These are phyloP conservation scores for Nymphaea thermarum DNA, from an alignment of 164 flowering plant genomes.

Conservation along the genomic window DNA sequence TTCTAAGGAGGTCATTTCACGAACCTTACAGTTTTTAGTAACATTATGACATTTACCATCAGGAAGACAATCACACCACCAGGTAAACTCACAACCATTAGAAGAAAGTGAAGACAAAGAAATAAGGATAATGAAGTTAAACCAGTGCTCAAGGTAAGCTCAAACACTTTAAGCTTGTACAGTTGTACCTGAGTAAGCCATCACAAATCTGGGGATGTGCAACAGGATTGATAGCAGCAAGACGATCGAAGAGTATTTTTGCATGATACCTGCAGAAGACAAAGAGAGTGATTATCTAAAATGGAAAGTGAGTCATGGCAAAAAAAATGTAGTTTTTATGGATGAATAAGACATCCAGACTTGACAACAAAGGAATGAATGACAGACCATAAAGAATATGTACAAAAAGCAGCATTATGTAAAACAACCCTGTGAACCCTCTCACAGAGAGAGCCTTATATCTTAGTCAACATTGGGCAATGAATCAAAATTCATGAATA, in stretches of 20 bases:
- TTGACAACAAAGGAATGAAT: no score
- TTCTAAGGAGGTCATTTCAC: no score
- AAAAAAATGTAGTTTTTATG: neutral
- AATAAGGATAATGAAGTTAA: neutral
- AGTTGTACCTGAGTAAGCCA: constrained; percentile 70
- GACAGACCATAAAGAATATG: no score
- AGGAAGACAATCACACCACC: no score
- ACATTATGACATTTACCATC: no score
- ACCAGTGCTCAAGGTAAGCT: neutral
- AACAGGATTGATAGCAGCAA: constrained; percentile 76
- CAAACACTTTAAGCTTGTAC: constrained; percentile 20
- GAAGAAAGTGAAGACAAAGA: neutral
- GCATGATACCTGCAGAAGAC: constrained; percentile 72
- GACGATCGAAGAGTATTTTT: constrained; percentile 62
- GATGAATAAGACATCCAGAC: neutral
- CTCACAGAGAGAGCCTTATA: no score
- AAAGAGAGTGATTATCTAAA: neutral
- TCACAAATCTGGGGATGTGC: constrained; percentile 71
- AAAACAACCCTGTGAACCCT: no score
- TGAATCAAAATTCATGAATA: no score
- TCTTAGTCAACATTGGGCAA: no score
- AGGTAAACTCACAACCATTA: neutral
- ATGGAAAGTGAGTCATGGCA: neutral
- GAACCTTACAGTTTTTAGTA: no score
- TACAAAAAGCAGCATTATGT: no score